Base-by-base conservation (phyloP, 768 basidiomycete species). In the Cubamyces sp. region DNA sequence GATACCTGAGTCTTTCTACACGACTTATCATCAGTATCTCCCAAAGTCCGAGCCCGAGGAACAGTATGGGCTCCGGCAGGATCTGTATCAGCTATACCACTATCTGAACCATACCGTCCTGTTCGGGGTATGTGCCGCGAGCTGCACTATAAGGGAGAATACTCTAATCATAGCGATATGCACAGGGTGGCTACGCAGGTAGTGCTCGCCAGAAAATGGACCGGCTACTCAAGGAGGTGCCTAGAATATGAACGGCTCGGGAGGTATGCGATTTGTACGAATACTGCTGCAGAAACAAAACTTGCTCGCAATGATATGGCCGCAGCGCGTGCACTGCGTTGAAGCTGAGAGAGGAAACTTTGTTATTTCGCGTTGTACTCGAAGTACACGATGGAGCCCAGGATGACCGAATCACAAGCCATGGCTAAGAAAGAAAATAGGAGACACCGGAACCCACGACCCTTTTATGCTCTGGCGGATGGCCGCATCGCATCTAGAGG, bases 31-130 rank as follows among this genome's bases (percentile, higher is more conserved):
- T 65, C 63, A 83, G 49, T 61, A 85, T 65, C 75, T 80, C 28
- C 86, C 87, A 0, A 91, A 86, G 71, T 78, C 86, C 1, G 81
- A 87, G 37, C 91, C 91, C 5, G 78, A 78, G 3, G 80, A 82
- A 3, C 82, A 92, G 68, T 92, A 90, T 68, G 78, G 79, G 28
- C 77, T 86, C 40, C 82, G 91, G 37, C 80, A 74, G 34, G 83
- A 88, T 53, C 73, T 92, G n/a, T 92, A 93, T 66, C 84, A 91
- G 71, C 74, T 92, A 26, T 93, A 89, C 64, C 91, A 93, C 73
- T 91, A 91, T 69, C 75, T 92, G 65, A 93, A 93, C 67, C 91
- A 93, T 68, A 90, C 91, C 0, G 75, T 90, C 5, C 71, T 93
- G 5, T 92, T 92, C 69, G 89, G 89, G 61, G 91, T 91, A 69